Evolutionary conservation across 2,329 filamentous ascomycete species (phyloP).

Genomic region (Epichloe elymi): DNA sequence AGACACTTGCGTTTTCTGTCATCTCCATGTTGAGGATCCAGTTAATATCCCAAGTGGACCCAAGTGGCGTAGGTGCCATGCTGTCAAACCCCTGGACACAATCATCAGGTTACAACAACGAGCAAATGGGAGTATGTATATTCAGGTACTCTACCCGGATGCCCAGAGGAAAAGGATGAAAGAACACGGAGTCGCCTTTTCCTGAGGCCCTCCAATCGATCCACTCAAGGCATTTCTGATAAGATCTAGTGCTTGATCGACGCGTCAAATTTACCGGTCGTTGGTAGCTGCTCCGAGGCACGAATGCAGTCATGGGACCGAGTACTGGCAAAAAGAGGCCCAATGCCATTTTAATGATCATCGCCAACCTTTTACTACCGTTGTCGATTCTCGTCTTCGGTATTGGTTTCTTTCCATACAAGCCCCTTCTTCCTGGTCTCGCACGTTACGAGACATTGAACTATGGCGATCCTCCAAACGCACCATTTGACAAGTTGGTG

Average conservation of each 20-base stretch:
- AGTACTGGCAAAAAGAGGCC: constrained; percentile 14
- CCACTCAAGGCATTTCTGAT: neutral
- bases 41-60: neutral
- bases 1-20: neutral
- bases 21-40: neutral
- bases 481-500: constrained; percentile 76
- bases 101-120: neutral
- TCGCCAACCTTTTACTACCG: constrained; percentile 68
- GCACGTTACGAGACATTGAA: constrained; percentile 50
- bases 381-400: constrained; percentile 66
- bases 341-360: constrained; percentile 35
- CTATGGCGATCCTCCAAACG: constrained; percentile 42
- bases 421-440: constrained; percentile 78
- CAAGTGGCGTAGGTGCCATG: neutral
- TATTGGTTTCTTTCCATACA: constrained; percentile 93
- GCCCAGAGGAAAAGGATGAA: neutral
- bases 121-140: neutral
- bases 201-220: neutral
- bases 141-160: neutral
- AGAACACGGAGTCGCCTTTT: neutral
- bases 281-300: neutral
- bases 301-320: constrained; percentile 13
- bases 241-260: neutral
- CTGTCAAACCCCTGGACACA: neutral
- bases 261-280: neutral